These are phyloP conservation scores for Stentor roeselii DNA, from an alignment of 73 alveolate genomes.

Conservation along the genomic window DNA sequence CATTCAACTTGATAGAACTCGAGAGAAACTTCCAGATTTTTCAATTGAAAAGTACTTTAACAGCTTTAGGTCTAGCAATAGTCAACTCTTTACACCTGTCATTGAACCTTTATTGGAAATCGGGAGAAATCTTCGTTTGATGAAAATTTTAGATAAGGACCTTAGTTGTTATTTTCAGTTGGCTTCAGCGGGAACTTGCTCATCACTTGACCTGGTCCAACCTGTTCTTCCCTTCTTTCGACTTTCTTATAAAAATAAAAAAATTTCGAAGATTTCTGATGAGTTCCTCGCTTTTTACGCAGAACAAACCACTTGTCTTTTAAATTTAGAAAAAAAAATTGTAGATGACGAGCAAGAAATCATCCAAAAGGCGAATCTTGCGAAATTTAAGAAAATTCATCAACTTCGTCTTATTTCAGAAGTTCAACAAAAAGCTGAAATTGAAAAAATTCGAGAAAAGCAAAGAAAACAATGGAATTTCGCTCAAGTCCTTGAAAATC, in stretches of 20 bases:
- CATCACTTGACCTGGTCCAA: neutral
- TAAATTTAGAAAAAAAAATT: neutral
- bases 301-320: neutral
- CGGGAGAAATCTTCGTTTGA: neutral
- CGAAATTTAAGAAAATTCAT: neutral
- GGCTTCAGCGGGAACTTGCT: neutral
- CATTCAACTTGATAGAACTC: neutral
- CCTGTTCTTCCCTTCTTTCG: neutral
- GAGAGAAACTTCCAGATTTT: neutral
- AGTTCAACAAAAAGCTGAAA: neutral
- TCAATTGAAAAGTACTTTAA: neutral
- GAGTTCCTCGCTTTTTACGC: conserved; percentile 3
- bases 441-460: neutral
- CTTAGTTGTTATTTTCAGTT: neutral
- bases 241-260: neutral
- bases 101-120: neutral
- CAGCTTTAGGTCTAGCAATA: neutral
- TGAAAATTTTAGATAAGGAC: neutral
- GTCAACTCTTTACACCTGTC: neutral
- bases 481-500: neutral
- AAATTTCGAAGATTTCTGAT: neutral
- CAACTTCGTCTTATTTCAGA: neutral
- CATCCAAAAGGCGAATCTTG: neutral
- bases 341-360: neutral
- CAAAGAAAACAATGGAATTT: conserved; percentile 9